A percentile compares a stretch with the other conserved stretches of the same genome.
Evolutionary conservation across 371 early-diverging fungal genomes (phyloP).

Genomic region (Mortierella sp.): DNA sequence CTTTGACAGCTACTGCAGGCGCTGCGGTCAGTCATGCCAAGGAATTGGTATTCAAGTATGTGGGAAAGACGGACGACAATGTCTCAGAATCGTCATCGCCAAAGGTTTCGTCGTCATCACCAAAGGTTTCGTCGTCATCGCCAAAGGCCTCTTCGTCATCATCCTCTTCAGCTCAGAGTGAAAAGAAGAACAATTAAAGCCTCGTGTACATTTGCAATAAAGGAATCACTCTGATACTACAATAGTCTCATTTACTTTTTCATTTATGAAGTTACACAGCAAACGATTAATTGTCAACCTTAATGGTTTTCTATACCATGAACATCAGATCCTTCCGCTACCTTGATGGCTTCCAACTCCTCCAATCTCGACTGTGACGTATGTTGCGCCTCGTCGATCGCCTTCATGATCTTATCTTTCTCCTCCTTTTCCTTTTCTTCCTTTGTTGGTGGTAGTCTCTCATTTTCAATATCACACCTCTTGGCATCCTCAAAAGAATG

Average conservation of each 20-base stretch:
- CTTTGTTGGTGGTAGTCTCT: constrained; percentile 89
- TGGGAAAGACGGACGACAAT: constrained; percentile 30
- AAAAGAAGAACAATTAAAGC: neutral
- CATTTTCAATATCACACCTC: constrained; percentile 89
- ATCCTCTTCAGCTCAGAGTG: neutral
- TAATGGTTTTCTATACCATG: neutral
- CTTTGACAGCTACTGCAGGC: constrained; percentile 11
- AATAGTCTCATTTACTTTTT: too few relatives aligned
- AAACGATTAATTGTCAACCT: neutral
- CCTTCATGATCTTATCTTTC: constrained; percentile 63
- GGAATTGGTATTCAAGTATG: constrained; percentile 46
- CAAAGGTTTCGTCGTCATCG: neutral
- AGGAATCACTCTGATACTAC: too few relatives aligned
- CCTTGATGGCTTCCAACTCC: constrained; percentile 48
- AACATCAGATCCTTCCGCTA: constrained; percentile 17
- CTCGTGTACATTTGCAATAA: neutral
- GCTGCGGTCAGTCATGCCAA: constrained; percentile 28
- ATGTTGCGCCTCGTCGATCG: constrained; percentile 61
- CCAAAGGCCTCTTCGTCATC: neutral
- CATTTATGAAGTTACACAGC: too few relatives aligned
- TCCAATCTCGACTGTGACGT: constrained; percentile 51
- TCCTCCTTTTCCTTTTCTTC: constrained; percentile 64
- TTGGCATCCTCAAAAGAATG: constrained; percentile 94
- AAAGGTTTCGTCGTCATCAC: neutral
- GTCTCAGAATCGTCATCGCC: neutral